Evolutionary conservation across 805 yeast species (phyloP).

Genomic region (Metschnikowia gelsemii): DNA sequence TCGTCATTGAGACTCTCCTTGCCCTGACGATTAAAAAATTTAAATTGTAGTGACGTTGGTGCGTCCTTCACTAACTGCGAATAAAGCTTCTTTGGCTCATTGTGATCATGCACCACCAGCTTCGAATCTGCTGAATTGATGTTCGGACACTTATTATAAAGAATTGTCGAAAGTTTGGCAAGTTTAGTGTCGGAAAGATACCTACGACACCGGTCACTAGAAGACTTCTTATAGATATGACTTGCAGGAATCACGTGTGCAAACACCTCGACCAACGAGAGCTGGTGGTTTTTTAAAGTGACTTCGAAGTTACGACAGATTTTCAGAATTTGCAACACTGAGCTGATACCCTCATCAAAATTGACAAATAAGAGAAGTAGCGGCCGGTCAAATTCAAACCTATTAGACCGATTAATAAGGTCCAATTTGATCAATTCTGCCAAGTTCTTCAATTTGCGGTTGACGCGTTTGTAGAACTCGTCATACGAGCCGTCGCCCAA

Average conservation of each 20-base stretch:
- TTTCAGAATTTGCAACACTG: conserved; percentile 47
- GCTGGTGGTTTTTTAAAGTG: conserved; percentile 36
- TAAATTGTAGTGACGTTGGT: conserved; percentile 37
- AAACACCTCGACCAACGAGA: conserved; percentile 40
- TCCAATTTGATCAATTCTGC: conserved; percentile 41
- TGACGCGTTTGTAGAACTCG: conserved; percentile 32
- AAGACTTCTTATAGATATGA: conserved; percentile 24
- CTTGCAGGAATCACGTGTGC: conserved; percentile 36
- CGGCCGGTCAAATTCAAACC: conserved; percentile 47
- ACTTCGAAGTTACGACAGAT: conserved; percentile 48
- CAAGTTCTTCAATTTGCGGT: conserved; percentile 29
- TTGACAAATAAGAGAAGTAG: conserved; percentile 52
- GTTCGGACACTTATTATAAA: conserved; percentile 59
- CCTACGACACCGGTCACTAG: conserved; percentile 19
- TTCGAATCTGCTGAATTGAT: conserved; percentile 9
- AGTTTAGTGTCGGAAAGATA: conserved; percentile 36
- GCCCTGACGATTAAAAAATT: conserved; percentile 27
- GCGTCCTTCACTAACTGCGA: conserved; percentile 40
- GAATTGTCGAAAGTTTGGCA: conserved; percentile 47
- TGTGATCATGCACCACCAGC: conserved; percentile 4
- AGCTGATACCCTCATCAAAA: conserved; percentile 41
- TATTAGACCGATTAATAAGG: conserved; percentile 40
- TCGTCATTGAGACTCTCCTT: conserved; percentile 23
- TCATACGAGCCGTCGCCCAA: conserved; percentile 23
- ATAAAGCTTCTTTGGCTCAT: conserved; percentile 20